A percentile compares a stretch with the other conserved stretches of the same genome.
Evolutionary conservation across 2,329 filamentous ascomycete genomes (phyloP).

Genomic region (Diplodia seriata): DNA sequence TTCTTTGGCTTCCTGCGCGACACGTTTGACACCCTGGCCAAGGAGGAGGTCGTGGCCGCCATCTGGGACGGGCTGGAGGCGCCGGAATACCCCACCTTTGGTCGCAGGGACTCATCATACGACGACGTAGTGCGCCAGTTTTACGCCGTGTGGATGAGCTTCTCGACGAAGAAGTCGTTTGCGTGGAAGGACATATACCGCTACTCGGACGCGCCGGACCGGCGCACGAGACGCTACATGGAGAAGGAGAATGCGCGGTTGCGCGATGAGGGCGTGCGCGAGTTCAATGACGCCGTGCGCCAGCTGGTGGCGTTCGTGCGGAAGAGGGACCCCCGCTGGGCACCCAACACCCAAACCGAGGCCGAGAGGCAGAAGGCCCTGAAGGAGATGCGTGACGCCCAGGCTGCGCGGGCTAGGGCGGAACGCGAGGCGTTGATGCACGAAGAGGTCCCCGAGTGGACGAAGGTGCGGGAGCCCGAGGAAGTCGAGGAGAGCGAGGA

Average conservation of each 20-base stretch:
- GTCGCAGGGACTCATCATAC: conserved; percentile 74
- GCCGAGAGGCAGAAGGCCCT: conserved; percentile 79
- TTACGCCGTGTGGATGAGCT: conserved; percentile 80
- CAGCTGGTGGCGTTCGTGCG: conserved; percentile 86
- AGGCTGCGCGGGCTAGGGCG: conserved; percentile 82
- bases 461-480: conserved; percentile 63
- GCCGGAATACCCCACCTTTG: conserved; percentile 81
- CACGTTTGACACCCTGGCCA: conserved; percentile 79
- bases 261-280: conserved; percentile 79
- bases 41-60: conserved; percentile 79
- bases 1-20: conserved; percentile 84
- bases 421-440: conserved; percentile 78
- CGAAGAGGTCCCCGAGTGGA: conserved; percentile 77
- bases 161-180: conserved; percentile 84
- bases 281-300: conserved; percentile 92
- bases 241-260: conserved; percentile 92
- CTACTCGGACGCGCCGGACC: conserved; percentile 84
- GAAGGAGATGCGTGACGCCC: conserved; percentile 79
- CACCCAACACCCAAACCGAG: conserved; percentile 77
- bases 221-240: conserved; percentile 81
- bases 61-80: conserved; percentile 69
- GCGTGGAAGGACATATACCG: conserved; percentile 88
- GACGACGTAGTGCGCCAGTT: conserved; percentile 80
- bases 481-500: conserved; percentile 61
- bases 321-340: conserved; percentile 88